phyloP scores from a whole-genome alignment of 495 filamentous ascomycete species.

The Hypoxylon crocopeplum region DNA sequence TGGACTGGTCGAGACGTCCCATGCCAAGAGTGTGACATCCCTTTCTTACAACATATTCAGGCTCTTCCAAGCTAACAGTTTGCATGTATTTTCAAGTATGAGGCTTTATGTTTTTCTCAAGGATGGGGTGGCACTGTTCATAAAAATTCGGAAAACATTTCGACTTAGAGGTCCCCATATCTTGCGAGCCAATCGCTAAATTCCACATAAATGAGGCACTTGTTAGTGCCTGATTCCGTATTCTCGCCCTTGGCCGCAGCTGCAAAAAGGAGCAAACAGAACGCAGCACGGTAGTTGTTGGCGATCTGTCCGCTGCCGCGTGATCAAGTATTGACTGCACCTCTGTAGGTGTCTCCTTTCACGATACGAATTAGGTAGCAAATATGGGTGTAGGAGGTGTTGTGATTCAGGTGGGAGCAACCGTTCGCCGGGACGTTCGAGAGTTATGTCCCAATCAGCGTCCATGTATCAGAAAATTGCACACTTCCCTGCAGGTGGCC shows the following conservation, averaged over 20 bases:
- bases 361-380: slow-evolving; percentile 5
- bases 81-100: neutral
- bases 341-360: slow-evolving; percentile 5
- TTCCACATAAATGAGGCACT: slow-evolving; percentile 30
- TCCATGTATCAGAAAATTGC: slow-evolving; percentile 10
- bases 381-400: slow-evolving; percentile 8
- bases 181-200: slow-evolving; percentile 23
- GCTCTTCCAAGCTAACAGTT: slow-evolving; percentile 2
- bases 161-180: slow-evolving; percentile 4
- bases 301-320: slow-evolving; percentile 23
- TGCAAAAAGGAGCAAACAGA: slow-evolving; percentile 5
- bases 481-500: slow-evolving; percentile 18
- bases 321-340: slow-evolving; percentile 21
- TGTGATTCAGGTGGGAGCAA: neutral
- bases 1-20: slow-evolving; percentile 30
- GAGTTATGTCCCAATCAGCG: slow-evolving; percentile 20
- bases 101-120: neutral
- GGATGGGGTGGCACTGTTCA: slow-evolving; percentile 2
- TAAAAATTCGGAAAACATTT: neutral
- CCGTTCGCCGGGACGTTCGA: neutral
- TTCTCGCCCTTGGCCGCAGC: slow-evolving; percentile 9
- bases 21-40: slow-evolving; percentile 31
- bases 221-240: slow-evolving; percentile 14
- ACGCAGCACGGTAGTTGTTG: slow-evolving; percentile 20
- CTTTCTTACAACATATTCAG: slow-evolving; percentile 4